Evolutionary conservation across 192 early-diverging fungal species (phyloP).

Genomic region (Gonapodya sp.): DNA sequence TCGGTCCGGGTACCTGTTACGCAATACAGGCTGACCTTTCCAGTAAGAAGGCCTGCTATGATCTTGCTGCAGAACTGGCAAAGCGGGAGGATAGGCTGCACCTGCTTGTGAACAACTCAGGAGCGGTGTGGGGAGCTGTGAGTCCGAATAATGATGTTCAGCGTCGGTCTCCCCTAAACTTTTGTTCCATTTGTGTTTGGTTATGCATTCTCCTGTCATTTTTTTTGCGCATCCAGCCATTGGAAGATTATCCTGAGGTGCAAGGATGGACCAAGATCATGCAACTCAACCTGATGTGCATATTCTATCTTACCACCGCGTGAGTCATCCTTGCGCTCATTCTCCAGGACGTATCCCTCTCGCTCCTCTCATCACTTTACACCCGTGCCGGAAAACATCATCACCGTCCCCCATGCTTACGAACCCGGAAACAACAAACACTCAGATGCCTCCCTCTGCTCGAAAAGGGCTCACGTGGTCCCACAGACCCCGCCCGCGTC

Average conservation of each 20-base stretch:
- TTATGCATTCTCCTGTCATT: too few species aligned
- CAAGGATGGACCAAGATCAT: constrained; percentile 2
- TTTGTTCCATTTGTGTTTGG: too few species aligned
- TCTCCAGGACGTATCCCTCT: too few species aligned
- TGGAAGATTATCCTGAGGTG: constrained; percentile 4
- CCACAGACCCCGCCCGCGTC: not conserved
- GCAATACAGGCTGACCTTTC: not conserved
- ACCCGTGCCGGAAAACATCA: too few species aligned
- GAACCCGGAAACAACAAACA: too few species aligned
- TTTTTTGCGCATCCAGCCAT: not conserved
- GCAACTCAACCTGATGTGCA: not conserved
- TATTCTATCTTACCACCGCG: not conserved
- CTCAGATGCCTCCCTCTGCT: not conserved
- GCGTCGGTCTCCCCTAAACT: too few species aligned
- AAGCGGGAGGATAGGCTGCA: constrained; percentile 4
- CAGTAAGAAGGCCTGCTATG: not conserved
- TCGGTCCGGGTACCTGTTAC: not conserved
- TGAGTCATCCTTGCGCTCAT: not conserved
- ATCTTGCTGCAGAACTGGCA: not conserved
- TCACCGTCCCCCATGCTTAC: too few species aligned
- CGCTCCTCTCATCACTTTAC: too few species aligned
- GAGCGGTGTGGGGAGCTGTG: not conserved
- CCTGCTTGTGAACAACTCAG: constrained; percentile 6
- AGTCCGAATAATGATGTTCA: too few species aligned
- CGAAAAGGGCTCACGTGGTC: not conserved